Base-by-base conservation (phyloP, 345 rosid species). In the Dimocarpus longan region DNA sequence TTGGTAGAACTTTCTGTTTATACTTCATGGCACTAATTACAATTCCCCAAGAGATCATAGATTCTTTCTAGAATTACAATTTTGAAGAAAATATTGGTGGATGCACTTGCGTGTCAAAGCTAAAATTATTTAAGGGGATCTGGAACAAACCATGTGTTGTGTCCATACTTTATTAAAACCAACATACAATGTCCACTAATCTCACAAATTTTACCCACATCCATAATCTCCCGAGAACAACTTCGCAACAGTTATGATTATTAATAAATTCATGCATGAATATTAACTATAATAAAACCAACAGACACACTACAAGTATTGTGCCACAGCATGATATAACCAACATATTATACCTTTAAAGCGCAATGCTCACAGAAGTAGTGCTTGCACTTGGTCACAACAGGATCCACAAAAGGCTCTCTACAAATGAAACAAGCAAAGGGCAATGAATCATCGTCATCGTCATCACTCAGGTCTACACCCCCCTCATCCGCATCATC, bases 331-430 rank as follows among this genome's bases (percentile, higher is more conserved):
- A 39, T 39, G 48, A 72, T 37, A 66, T 32, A 37, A 32, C 42
- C 4, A 46, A 40, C 32, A n/a, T 10, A 39, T 22, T 42, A 16
- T 81, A 93, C 98, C 98, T 86, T 93, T 60, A 93, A 83, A 81
- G 98, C 97, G 74, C 97, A 95, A 83, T 95, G 98, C 91, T 95
- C 97, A 11, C 97, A 95, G 81, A 95, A 93, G 85, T 90, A 91
- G 72, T 95, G 97, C 81, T 89, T 90, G 92, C 97, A 95, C 65
- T 95, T 91, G 3, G 97, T 93, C 54, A 93, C 86, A 4, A 95
- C 97, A 12, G 97, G 97, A 82, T 95, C 97, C 26, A 87, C 92
- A 83, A 95, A 95, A 11, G 86, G 84, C 67, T 90, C 82, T 83
- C 94, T 90, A 82, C 97, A 93, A 21, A 95, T 93, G 85, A 89